A percentile compares a stretch with the other conserved stretches of the same genome.
Evolutionary conservation across 768 basidiomycete genomes (phyloP).

Genomic region (Leccinum variicolor): DNA sequence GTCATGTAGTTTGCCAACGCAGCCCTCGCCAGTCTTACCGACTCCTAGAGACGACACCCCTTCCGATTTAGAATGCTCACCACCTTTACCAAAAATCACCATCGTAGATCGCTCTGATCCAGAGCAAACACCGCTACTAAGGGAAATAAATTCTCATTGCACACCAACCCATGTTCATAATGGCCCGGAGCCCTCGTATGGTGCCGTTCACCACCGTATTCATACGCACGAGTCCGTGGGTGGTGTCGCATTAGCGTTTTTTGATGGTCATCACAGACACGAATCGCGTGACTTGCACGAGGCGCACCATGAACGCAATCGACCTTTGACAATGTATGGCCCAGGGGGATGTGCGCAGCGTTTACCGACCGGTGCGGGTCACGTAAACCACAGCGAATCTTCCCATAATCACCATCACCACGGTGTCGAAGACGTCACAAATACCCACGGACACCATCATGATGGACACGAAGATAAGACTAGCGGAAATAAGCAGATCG

Average conservation of each 20-base stretch:
- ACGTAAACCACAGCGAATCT: slow-evolving; percentile 1
- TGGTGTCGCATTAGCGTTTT: slow-evolving; percentile 15
- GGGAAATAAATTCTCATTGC: background rate
- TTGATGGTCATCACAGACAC: slow-evolving; percentile 36
- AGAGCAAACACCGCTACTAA: slow-evolving; percentile 22
- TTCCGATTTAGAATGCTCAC: slow-evolving; percentile 2
- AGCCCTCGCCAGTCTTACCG: slow-evolving; percentile 31
- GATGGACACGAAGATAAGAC: slow-evolving; percentile 25
- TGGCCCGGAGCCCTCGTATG: slow-evolving; percentile 16
- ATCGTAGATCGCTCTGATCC: slow-evolving; percentile 1
- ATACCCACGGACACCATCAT: background rate
- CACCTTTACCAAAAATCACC: slow-evolving; percentile 3
- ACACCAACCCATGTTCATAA: background rate
- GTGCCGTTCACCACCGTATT: slow-evolving; percentile 4
- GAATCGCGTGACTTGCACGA: slow-evolving; percentile 27
- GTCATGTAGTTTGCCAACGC: slow-evolving; percentile 51
- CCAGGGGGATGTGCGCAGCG: slow-evolving; percentile 9
- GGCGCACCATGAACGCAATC: slow-evolving; percentile 28
- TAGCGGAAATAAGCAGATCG: slow-evolving; percentile 51
- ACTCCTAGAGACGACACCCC: slow-evolving; percentile 26
- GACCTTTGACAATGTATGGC: slow-evolving; percentile 22
- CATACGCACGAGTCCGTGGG: background rate
- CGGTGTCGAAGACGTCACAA: background rate
- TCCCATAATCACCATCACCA: slow-evolving; percentile 13
- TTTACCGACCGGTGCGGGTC: background rate